Evolutionary conservation across 208 protist species (phyloP).

Genomic region (Trypanosomatidae sp.): DNA sequence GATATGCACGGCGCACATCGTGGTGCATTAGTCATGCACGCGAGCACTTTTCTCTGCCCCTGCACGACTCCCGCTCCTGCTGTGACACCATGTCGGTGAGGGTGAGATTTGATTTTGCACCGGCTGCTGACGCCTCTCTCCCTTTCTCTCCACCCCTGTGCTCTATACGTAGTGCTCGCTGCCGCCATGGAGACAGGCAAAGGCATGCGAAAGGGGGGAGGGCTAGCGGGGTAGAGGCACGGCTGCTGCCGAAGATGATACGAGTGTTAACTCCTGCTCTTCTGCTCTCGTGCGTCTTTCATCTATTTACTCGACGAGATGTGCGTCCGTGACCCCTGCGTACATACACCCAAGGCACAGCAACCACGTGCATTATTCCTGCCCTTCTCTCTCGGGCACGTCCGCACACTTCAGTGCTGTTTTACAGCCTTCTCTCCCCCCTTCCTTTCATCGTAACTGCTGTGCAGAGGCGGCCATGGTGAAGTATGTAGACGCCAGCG

Average conservation of each 20-base stretch:
- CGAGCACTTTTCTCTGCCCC: not conserved
- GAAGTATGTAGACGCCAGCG: constrained; percentile 46
- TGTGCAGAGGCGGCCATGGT: constrained; percentile 23
- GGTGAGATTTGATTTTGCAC: not conserved
- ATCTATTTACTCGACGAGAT: not conserved
- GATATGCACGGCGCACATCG: not conserved
- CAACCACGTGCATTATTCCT: constrained; percentile 1
- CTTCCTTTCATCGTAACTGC: not conserved
- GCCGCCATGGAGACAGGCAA: not conserved
- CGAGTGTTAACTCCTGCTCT: not conserved
- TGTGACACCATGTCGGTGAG: not conserved
- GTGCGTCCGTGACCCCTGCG: not conserved
- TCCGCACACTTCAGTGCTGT: not conserved
- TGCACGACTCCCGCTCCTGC: not conserved
- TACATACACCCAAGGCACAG: not conserved
- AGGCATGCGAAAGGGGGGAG: not conserved
- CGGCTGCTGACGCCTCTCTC: not conserved
- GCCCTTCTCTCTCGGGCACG: not conserved
- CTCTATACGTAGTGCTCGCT: not conserved
- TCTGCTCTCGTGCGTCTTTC: not conserved
- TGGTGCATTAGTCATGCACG: not conserved
- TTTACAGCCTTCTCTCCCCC: not conserved
- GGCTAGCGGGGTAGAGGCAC: not conserved
- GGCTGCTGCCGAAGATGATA: not conserved
- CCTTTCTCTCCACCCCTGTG: not conserved